A percentile compares a stretch with the other conserved stretches of the same genome.
Conservation (phyloP, 306 rosid species). For the Cucurbita maxima region DNA sequence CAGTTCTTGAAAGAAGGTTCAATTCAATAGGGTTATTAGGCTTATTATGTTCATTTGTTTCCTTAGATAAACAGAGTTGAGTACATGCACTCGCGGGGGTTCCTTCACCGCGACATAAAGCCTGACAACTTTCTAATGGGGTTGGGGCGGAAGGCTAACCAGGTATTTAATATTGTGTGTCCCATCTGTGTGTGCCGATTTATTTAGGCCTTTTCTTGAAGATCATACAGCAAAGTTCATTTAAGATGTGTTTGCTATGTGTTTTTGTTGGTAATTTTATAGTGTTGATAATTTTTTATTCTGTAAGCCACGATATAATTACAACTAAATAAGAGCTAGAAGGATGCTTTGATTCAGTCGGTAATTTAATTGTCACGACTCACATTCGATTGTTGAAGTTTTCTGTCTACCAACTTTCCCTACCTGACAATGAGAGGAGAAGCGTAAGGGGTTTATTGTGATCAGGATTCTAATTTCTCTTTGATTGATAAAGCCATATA, state of each 20-base stretch:
- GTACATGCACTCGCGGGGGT: conserved; percentile 94
- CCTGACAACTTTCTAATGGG: conserved; percentile 99
- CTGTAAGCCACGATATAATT: neutral
- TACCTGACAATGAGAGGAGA: neutral
- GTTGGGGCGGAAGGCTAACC: conserved; percentile 93
- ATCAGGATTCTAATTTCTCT: neutral
- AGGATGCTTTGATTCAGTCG: neutral
- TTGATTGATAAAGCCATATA: neutral
- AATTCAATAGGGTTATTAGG: neutral
- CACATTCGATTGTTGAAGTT: neutral
- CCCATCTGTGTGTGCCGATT: neutral
- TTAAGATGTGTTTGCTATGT: neutral
- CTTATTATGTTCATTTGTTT: conserved; percentile 16
- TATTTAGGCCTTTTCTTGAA: neutral
- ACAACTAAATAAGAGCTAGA: neutral
- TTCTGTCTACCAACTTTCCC: neutral
- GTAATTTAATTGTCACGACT: neutral
- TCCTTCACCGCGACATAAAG: conserved; percentile 98
- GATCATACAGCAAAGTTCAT: neutral
- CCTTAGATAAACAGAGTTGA: conserved; percentile 83
- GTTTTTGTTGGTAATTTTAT: neutral
- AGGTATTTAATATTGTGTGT: conserved; percentile 32
- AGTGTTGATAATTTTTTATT: neutral
- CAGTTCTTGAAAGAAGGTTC: neutral
- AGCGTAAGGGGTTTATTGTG: neutral